phyloP scores from a whole-genome alignment of 2,329 filamentous ascomycete genomes.

The Curvularia lunata region DNA sequence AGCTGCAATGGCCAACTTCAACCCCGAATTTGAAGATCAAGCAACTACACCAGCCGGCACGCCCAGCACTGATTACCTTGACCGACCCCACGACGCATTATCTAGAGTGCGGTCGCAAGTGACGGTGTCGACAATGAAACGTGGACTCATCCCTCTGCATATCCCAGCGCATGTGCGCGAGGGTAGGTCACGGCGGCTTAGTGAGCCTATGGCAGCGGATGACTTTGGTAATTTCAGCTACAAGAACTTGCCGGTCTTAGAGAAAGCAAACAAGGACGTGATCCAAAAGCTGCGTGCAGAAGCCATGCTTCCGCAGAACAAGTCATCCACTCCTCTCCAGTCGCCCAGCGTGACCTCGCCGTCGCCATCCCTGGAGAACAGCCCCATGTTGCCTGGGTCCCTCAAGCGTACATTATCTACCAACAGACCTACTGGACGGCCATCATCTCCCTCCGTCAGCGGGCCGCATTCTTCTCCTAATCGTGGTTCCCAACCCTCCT shows the following conservation, averaged over 20 bases:
- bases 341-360: conserved; percentile 58
- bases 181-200: conserved; percentile 82
- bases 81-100: conserved; percentile 92
- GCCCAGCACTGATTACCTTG: conserved; percentile 77
- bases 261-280: conserved; percentile 98
- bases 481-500: conserved; percentile 81
- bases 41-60: conserved; percentile 72
- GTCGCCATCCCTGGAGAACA: conserved; percentile 79
- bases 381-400: conserved; percentile 79
- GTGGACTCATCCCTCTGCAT: conserved; percentile 90
- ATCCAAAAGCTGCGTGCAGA: conserved; percentile 95
- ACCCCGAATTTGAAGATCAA: conserved; percentile 93
- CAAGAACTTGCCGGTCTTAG: conserved; percentile 94
- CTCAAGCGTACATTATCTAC: conserved; percentile 83
- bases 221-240: conserved; percentile 97
- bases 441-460: conserved; percentile 83
- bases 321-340: conserved; percentile 51
- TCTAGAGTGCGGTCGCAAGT: conserved; percentile 88
- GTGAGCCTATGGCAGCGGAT: conserved; percentile 85
- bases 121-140: conserved; percentile 79
- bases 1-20: conserved; percentile 89
- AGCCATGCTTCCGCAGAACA: conserved; percentile 74
- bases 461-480: conserved; percentile 87
- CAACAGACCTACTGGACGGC: conserved; percentile 73
- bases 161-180: conserved; percentile 97